Conservation (phyloP, 495 filamentous ascomycete species). For the Talaromyces trachyspermus region DNA sequence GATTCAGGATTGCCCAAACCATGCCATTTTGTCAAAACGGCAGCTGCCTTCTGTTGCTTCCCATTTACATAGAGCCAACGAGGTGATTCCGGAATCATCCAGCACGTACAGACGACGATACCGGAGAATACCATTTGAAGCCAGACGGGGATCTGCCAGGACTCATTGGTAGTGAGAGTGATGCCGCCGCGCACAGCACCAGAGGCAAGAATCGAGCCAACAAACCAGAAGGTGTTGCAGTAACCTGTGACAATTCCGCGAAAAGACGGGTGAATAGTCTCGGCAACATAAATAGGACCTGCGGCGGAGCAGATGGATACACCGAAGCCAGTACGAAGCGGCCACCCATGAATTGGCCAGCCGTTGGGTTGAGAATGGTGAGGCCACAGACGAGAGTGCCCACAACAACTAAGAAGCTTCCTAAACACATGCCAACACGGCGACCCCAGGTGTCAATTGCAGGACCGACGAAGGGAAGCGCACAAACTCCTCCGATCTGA, state of each 20-base stretch:
- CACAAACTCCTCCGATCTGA: slow-evolving; percentile 47
- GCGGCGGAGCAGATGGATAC: slow-evolving; percentile 58
- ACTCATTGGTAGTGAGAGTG: slow-evolving; percentile 18
- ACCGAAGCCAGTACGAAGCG: slow-evolving; percentile 70
- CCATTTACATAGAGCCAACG: slow-evolving; percentile 40
- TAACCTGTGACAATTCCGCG: slow-evolving; percentile 54
- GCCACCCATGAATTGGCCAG: slow-evolving; percentile 55
- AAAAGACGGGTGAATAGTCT: slow-evolving; percentile 64
- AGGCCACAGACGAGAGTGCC: slow-evolving; percentile 49
- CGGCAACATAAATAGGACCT: slow-evolving; percentile 62
- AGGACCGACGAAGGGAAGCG: slow-evolving; percentile 46
- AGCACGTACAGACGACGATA: slow-evolving; percentile 17
- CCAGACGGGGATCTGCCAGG: slow-evolving; percentile 59
- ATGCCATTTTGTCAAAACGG: slow-evolving; percentile 46
- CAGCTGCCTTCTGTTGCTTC: slow-evolving; percentile 40
- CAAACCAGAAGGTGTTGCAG: slow-evolving; percentile 48
- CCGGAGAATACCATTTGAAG: slow-evolving; percentile 49
- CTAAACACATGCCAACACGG: slow-evolving; percentile 55
- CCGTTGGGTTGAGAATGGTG: slow-evolving; percentile 27
- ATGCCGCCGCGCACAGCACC: slow-evolving; percentile 25
- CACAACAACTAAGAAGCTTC: slow-evolving; percentile 49
- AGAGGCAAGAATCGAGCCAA: slow-evolving; percentile 38
- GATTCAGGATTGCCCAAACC: slow-evolving; percentile 42
- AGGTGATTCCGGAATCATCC: slow-evolving; percentile 21
- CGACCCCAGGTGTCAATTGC: slow-evolving; percentile 48